phyloP scores from a whole-genome alignment of 2,329 filamentous ascomycete species.

The Cercospora sesami region DNA sequence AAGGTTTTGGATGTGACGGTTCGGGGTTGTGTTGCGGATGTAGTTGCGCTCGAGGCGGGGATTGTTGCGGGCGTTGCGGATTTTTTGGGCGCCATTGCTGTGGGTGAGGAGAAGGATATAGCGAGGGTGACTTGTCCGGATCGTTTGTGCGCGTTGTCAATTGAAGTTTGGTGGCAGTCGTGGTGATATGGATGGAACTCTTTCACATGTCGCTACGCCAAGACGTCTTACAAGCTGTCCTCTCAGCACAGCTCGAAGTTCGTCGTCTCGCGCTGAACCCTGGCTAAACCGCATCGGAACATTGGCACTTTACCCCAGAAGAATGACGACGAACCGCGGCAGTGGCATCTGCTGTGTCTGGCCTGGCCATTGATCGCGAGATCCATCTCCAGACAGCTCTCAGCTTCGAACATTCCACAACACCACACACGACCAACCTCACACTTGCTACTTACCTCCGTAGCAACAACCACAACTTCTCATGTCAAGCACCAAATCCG shows the following conservation, averaged over 20 bases:
- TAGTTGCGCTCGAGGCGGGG: conserved; percentile 11
- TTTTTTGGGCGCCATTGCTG: conserved; percentile 11
- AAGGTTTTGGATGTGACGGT: conserved; percentile 25
- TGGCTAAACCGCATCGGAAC: conserved; percentile 7
- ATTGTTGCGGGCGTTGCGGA: conserved; percentile 6
- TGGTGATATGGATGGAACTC: background rate
- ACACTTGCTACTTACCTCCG: background rate
- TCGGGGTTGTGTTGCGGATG: conserved; percentile 19
- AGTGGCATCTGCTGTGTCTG: background rate
- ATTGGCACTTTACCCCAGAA: conserved; percentile 9
- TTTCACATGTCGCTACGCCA: conserved; percentile 9
- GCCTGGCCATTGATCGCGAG: conserved; percentile 11
- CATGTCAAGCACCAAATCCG: conserved; percentile 17
- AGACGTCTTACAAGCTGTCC: conserved; percentile 12
- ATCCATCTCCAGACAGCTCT: background rate
- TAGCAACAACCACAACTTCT: conserved; percentile 1
- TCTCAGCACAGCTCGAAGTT: background rate
- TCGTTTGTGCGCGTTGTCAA: background rate
- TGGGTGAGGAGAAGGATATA: background rate
- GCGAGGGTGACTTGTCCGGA: background rate
- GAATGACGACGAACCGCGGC: conserved; percentile 9
- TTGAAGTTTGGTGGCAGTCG: background rate
- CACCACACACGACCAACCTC: background rate
- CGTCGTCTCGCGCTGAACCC: background rate
- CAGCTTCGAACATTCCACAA: background rate